Evolutionary conservation across 257 asterid species (phyloP).

Genomic region (Primulina huaijiensis): DNA sequence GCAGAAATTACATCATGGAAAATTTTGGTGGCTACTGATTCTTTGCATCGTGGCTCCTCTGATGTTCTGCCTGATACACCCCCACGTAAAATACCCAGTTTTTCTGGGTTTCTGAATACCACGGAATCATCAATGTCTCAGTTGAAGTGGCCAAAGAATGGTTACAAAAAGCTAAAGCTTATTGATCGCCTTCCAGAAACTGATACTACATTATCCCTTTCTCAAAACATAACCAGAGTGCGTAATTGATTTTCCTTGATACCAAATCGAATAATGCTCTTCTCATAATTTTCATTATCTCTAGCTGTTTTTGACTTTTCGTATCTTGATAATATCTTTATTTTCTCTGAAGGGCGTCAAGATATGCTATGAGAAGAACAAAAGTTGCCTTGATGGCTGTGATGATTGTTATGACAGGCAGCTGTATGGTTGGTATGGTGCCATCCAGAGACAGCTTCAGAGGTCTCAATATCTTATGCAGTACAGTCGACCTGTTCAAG

Average conservation of each 20-base stretch:
- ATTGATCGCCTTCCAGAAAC: slow-evolving; percentile 48
- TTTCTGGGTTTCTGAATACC: slow-evolving; percentile 65
- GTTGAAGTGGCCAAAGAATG: slow-evolving; percentile 73
- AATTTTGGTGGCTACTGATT: slow-evolving; percentile 51
- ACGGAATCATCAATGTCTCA: slow-evolving; percentile 63
- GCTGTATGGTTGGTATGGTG: slow-evolving; percentile 75
- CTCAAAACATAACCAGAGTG: slow-evolving; percentile 60
- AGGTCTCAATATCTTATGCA: slow-evolving; percentile 86
- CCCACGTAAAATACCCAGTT: slow-evolving; percentile 76
- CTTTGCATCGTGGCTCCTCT: slow-evolving; percentile 32
- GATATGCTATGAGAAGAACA: slow-evolving; percentile 57
- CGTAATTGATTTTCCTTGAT: slow-evolving; percentile 26
- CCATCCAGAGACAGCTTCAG: slow-evolving; percentile 75
- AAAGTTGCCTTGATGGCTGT: slow-evolving; percentile 66
- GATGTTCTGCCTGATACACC: slow-evolving; percentile 41
- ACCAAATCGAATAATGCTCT: neutral
- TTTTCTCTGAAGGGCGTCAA: slow-evolving; percentile 40
- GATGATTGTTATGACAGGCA: slow-evolving; percentile 67
- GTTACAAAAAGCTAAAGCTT: slow-evolving; percentile 64
- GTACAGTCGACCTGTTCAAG: slow-evolving; percentile 69
- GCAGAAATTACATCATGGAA: slow-evolving; percentile 84
- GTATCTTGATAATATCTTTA: slow-evolving; percentile 7
- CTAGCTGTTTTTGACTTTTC: slow-evolving; percentile 4
- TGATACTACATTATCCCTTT: slow-evolving; percentile 42
- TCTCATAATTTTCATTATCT: slow-evolving; percentile 4